Evolutionary conservation across 2,329 filamentous ascomycete genomes (phyloP).

Genomic region (Ophiostoma ips): DNA sequence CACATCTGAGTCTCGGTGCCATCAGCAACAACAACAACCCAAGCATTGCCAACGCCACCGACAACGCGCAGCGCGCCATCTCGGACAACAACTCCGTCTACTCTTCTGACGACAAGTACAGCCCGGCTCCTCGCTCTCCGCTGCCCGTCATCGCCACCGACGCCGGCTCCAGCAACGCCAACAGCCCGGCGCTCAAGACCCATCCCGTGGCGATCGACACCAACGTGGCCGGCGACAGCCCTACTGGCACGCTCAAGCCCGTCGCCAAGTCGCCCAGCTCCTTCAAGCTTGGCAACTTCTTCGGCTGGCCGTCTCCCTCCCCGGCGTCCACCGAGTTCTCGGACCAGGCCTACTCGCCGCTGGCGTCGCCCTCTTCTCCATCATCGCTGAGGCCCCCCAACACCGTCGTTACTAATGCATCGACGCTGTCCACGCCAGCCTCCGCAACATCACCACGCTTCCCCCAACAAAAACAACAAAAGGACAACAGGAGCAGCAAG

Average conservation of each 20-base stretch:
- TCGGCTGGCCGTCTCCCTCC: slow-evolving; percentile 37
- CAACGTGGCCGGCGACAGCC: background rate
- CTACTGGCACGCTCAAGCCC: slow-evolving; percentile 13
- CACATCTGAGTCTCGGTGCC: slow-evolving; percentile 35
- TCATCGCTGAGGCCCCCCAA: slow-evolving; percentile 13
- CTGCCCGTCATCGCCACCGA: slow-evolving; percentile 4
- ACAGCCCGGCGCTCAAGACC: background rate
- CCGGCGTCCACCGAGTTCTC: slow-evolving; percentile 37
- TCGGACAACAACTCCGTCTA: slow-evolving; percentile 4
- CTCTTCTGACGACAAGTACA: slow-evolving; percentile 4
- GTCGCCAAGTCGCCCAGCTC: slow-evolving; percentile 39
- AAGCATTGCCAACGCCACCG: slow-evolving; percentile 7
- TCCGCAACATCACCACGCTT: slow-evolving; percentile 21
- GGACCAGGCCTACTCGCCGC: slow-evolving; percentile 30
- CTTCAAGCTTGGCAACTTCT: slow-evolving; percentile 36
- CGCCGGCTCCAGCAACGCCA: background rate
- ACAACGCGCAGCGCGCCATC: slow-evolving; percentile 10
- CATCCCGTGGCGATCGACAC: background rate
- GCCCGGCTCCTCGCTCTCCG: background rate
- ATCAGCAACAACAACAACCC: slow-evolving; percentile 5
- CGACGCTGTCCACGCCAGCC: slow-evolving; percentile 23
- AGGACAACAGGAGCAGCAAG: background rate
- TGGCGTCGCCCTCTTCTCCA: slow-evolving; percentile 31
- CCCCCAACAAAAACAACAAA: slow-evolving; percentile 11
- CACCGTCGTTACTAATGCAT: slow-evolving; percentile 27